A percentile compares a stretch with the other conserved stretches of the same genome.
Evolutionary conservation across 129 eudicot species (phyloP).

Genomic region (Ambrosia trifida): DNA sequence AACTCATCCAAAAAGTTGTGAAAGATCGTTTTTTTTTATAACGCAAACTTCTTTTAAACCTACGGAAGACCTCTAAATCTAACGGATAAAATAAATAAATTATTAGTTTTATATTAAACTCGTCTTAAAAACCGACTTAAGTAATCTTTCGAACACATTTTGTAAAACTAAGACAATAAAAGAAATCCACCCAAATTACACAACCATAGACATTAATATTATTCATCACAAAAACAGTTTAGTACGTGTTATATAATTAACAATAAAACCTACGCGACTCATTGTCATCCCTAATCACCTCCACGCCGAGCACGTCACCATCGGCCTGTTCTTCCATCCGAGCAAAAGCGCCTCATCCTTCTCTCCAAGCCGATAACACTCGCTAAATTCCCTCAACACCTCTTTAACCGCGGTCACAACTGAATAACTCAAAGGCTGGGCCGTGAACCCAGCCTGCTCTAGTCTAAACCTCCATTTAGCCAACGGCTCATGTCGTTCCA

Average conservation of each 20-base stretch:
- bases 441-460: constrained; percentile 48
- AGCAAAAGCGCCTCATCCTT: constrained; percentile 47
- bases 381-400: constrained; percentile 42
- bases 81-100: too few species aligned
- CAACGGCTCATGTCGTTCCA: constrained; percentile 65
- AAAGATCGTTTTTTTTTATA: too few species aligned
- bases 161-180: not conserved
- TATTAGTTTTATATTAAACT: too few species aligned
- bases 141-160: too few species aligned
- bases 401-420: constrained; percentile 31
- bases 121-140: too few species aligned
- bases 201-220: constrained; percentile 1
- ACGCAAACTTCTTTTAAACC: too few species aligned
- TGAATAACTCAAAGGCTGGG: constrained; percentile 39
- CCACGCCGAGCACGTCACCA: constrained; percentile 63
- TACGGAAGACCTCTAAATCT: too few species aligned
- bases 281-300: constrained; percentile 38
- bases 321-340: constrained; percentile 52
- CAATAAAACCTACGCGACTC: not conserved
- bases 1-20: too few species aligned
- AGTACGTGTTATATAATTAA: constrained; percentile 13
- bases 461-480: constrained; percentile 59
- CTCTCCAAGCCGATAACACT: constrained; percentile 31
- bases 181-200: not conserved
- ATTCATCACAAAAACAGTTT: constrained; percentile 10